Percentiles rank a stretch among this genome's conserved stretches.
Conservation (phyloP, 805 yeast genomes). For the Blastobotrys terrestris region DNA sequence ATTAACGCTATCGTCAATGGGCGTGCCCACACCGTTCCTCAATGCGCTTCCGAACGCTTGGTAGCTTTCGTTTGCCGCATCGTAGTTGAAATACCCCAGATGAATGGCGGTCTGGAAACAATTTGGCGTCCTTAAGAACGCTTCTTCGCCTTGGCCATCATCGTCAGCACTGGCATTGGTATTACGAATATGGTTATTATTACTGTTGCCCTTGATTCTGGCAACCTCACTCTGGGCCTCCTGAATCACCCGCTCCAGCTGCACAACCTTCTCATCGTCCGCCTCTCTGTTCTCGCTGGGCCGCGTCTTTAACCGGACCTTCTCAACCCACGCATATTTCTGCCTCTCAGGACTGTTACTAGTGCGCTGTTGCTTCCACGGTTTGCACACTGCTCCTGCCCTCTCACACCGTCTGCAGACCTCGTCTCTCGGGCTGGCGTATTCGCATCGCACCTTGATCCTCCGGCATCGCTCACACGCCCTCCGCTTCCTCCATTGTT, state of each 20-base stretch:
- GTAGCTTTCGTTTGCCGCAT: neutral
- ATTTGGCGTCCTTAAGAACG: neutral
- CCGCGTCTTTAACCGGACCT: neutral
- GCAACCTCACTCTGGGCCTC: slow-evolving; percentile 19
- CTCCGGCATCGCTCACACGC: slow-evolving; percentile 22
- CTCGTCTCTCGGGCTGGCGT: slow-evolving; percentile 11
- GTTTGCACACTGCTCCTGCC: slow-evolving; percentile 12
- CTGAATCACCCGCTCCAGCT: slow-evolving; percentile 15
- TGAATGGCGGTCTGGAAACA: neutral
- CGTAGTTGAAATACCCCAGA: neutral
- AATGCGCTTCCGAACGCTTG: neutral
- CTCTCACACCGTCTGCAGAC: slow-evolving; percentile 16
- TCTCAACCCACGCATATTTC: neutral
- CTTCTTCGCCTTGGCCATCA: too few species aligned
- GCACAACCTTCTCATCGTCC: slow-evolving; percentile 7
- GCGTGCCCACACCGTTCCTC: neutral
- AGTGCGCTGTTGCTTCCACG: neutral
- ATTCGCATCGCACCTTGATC: slow-evolving; percentile 20
- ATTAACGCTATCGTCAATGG: neutral
- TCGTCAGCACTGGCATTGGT: too few species aligned
- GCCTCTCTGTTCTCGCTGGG: neutral
- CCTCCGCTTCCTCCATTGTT: slow-evolving; percentile 16
- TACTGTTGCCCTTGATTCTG: slow-evolving; percentile 16
- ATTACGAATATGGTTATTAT: too few species aligned
- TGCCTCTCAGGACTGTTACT: neutral